Base-by-base conservation (phyloP, 163 green algal genomes). In the Picocystis sp. region DNA sequence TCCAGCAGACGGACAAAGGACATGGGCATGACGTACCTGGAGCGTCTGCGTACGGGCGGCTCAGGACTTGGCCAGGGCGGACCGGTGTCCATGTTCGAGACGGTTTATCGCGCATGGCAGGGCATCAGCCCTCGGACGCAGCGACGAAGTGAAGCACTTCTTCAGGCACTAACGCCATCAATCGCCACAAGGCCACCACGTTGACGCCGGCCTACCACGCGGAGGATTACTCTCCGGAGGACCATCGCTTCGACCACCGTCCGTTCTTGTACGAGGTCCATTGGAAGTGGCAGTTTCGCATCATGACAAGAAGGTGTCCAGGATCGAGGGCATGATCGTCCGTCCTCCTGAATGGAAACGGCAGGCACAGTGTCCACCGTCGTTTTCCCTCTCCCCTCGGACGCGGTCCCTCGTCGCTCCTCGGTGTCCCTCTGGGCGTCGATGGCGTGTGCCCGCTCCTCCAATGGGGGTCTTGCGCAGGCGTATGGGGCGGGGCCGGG, bases 11-110 rank as follows among this genome's bases (percentile, higher is more conserved):
- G 9, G 89, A 97, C 62, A 88, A 70, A 66, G 12, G 89, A 97
- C 69, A 98, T 98, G 89, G 89, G 89, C 10, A 94, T 95, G 79
- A 91, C 77, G 1, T 98, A 98, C 58, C 82, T 87, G 29, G 89
- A 97, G 75, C 76, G 19, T 71, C 69, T 2, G 50, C 92, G 13
- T 96, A 84, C 59, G 89, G 89, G 9, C 72, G 81, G 21, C 76
- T 96, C 60, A 70, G 88, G 53, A 94, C 77, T 69, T 96, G 14
- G 53, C 61, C 11, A 80, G 19, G 87, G 76, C 58, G 89, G 89
- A 0, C 89, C 89, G 0, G 76, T 95, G 13, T 75, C 75, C 48
- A 94, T 95, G 89, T 96, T 91, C 72, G 63, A 74, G 8, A n/a
- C n/a, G n/a, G 42, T 46, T 17, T 46, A 15, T 17, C 15, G 42